A percentile compares a stretch with the other conserved stretches of the same genome.
Evolutionary conservation across 1,284 basidiomycete genomes (phyloP).

Genomic region (Heliocybe sulcata): DNA sequence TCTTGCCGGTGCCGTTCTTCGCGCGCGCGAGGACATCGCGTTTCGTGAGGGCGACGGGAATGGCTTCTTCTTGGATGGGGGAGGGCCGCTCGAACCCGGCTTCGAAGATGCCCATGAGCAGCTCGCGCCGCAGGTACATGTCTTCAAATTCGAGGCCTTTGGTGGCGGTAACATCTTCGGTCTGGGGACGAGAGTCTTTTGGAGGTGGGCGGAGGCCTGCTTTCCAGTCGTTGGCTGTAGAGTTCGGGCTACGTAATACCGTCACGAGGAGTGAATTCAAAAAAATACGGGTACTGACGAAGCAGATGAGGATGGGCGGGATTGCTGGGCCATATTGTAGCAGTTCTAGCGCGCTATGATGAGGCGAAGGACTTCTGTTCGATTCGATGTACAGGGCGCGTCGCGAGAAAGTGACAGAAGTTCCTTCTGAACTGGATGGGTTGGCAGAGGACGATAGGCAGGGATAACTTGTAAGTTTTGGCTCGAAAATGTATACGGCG

Average conservation of each 20-base stretch:
- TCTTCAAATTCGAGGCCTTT: conserved; percentile 90
- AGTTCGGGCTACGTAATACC: conserved; percentile 2
- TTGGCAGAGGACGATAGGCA: too few relatives aligned
- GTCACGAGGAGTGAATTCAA: background rate
- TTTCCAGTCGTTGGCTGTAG: conserved; percentile 51
- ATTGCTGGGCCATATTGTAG: conserved; percentile 20
- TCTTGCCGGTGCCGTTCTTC: conserved; percentile 92
- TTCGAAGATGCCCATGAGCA: conserved; percentile 88
- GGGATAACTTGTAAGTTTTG: too few relatives aligned
- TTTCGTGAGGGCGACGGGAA: conserved; percentile 81
- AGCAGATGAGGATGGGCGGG: conserved; percentile 34
- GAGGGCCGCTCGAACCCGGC: conserved; percentile 96
- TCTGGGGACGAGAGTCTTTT: conserved; percentile 90
- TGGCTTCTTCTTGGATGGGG: conserved; percentile 98
- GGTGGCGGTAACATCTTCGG: conserved; percentile 89
- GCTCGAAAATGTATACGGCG: too few relatives aligned
- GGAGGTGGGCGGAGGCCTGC: conserved; percentile 74
- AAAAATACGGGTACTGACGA: conserved; percentile 21
- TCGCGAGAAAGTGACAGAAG: background rate
- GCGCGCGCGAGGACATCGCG: conserved; percentile 91
- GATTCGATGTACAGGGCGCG: background rate
- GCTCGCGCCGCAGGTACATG: conserved; percentile 54
- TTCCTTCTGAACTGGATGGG: too few relatives aligned
- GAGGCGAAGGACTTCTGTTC: background rate
- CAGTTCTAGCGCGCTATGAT: background rate